Conservation (phyloP, 2,329 filamentous ascomycete genomes). For the Aspergillus sp. region DNA sequence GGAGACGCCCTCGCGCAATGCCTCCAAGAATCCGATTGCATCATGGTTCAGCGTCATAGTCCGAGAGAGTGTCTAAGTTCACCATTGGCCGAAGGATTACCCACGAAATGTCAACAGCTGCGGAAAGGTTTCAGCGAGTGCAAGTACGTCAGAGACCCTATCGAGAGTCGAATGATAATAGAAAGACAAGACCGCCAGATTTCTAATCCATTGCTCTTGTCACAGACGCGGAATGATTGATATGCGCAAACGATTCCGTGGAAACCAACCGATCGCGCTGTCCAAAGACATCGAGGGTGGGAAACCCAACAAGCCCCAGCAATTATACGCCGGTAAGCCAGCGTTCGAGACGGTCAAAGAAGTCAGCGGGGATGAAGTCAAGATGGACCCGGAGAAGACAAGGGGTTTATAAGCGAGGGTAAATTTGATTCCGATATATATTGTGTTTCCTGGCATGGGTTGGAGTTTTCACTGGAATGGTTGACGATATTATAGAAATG, state of each 20-base stretch:
- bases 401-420: conserved; percentile 30
- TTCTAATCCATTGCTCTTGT: background rate
- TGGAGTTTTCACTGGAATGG: conserved; percentile 10
- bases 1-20: conserved; percentile 88
- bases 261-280: conserved; percentile 76
- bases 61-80: conserved; percentile 82
- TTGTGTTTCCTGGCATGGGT: conserved; percentile 7
- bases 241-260: conserved; percentile 97
- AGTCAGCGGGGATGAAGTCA: conserved; percentile 60
- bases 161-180: too few relatives aligned
- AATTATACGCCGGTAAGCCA: conserved; percentile 72
- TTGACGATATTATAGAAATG: conserved; percentile 1
- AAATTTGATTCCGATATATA: background rate
- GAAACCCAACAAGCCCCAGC: conserved; percentile 44
- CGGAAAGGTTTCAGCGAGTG: conserved; percentile 91
- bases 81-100: conserved; percentile 74
- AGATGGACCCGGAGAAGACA: conserved; percentile 45
- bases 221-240: conserved; percentile 76
- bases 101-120: conserved; percentile 82
- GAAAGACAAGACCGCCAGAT: background rate
- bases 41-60: conserved; percentile 82
- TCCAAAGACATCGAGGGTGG: conserved; percentile 56
- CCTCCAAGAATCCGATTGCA: conserved; percentile 92
- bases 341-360: conserved; percentile 62
- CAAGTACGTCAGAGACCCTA: conserved; percentile 48